Evolutionary conservation across 2,329 filamentous ascomycete genomes (phyloP), one percentile per base, ranked within the genome.

Genomic region (Colletotrichum liaoningense): DNA sequence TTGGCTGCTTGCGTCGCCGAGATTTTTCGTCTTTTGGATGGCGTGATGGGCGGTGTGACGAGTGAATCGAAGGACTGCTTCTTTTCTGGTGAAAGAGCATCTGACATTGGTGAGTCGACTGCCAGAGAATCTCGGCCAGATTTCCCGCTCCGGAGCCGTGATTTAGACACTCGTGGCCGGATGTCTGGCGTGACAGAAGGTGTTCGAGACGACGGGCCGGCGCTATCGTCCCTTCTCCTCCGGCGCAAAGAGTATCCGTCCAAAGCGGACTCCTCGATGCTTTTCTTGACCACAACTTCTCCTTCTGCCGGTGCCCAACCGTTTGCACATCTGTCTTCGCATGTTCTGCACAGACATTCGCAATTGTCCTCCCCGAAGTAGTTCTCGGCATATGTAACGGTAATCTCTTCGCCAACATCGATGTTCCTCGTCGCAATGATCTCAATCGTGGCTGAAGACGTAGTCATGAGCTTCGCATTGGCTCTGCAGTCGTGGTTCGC

Each of bases 401-500:
- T 99, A 73, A 99, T 97, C 82, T 99, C 97, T 74, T 99, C 95
- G 4, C 95, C 97, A 1, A 93, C 86, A 12, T 93, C 90, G 74
- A 99, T 98, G 72, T 95, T 89, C 76, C 92, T 91, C 42, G 92
- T 91, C 3, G 97, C 95, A 63, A 97, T 91, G 69, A 99, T 95
- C 79, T 97, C 94, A 85, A 99, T 98, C 46, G 95, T 95, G 71
- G 95, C 92, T 69, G 93, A 91, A 58, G 95, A 94, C 46, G 91
- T 93, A 46, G 95, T 98, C 77, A 94, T 93, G 57, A 99, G 89
- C 79, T 92, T 91, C 9, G 95, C 95, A 84, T 98, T 99, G 38
- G 97, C 95, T 77, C 93, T 90, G 84, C 97, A 99, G 82, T 99
- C 97, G 83, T 99, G 97, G 80, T 99, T 99, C 30, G 97, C 95